A percentile compares a stretch with the other conserved stretches of the same genome.
Conservation (phyloP, 768 basidiomycete species). For the Podaxis sp. region DNA sequence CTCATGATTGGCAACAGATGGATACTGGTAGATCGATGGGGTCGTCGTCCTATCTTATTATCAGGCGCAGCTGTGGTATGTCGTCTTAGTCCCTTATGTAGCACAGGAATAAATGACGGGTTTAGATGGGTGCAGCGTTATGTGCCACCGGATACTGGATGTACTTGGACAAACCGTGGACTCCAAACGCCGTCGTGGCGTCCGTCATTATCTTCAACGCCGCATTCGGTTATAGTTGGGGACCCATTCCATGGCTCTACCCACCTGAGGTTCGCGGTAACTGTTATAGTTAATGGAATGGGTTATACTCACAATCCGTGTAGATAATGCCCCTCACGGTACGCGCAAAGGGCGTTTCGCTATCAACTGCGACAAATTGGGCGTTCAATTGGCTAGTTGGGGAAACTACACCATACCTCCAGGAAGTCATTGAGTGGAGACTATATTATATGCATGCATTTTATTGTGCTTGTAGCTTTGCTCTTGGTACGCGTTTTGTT, state of each 20-base stretch:
- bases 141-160: constrained; percentile 84
- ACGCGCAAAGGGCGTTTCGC: constrained; percentile 84
- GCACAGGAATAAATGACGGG: background rate
- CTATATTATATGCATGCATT: constrained; percentile 91
- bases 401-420: constrained; percentile 74
- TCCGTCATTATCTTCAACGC: constrained; percentile 89
- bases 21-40: constrained; percentile 87
- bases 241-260: constrained; percentile 78
- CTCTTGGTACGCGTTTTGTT: constrained; percentile 44
- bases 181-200: constrained; percentile 78
- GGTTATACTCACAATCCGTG: background rate
- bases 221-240: constrained; percentile 88
- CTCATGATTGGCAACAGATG: constrained; percentile 44
- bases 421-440: constrained; percentile 83
- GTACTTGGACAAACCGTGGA: constrained; percentile 75
- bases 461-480: constrained; percentile 77
- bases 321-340: constrained; percentile 82
- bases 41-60: constrained; percentile 75
- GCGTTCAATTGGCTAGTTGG: constrained; percentile 86
- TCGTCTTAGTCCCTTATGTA: background rate
- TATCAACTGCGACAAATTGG: constrained; percentile 85
- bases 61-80: constrained; percentile 73
- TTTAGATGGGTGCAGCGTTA: constrained; percentile 75
- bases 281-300: background rate
- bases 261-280: constrained; percentile 57